Evolutionary conservation across 768 basidiomycete species (phyloP), one percentile per base, ranked within the genome.

Genomic region (Leccinum imitatum): DNA sequence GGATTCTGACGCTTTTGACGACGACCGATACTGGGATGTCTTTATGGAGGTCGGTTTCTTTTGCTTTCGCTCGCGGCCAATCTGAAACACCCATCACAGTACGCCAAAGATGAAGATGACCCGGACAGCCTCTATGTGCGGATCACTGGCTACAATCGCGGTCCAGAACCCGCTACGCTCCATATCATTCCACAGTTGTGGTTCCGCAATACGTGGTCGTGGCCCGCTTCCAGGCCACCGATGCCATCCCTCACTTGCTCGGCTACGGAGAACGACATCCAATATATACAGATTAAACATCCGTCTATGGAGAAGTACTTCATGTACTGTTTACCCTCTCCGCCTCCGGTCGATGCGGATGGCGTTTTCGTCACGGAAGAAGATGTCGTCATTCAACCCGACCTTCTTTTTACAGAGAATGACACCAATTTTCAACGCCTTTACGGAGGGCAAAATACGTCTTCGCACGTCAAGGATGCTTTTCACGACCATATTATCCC

Each of bases 121-220:
- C 87, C 93, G 9, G 87, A 98, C 58, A 91, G 83, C 65, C 73
- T 96, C 62, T 96, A 93, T 65, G 85, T 98, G 65, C 91, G 97
- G 58, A 94, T 99, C 71, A 98, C 96, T 3, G 81, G 89, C 14
- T 99, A 98, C 78, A 99, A 99, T 75, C 88, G 97, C 39, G 96
- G 97, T 1, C 95, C 96, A 11, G 95, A 98, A 60, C 84, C 93
- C 2, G 95, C 96, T 17, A 95, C 89, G 27, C 78, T 99, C 59
- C 97, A 99, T 72, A 83, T 99, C 67, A 81, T 99, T 41, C 97
- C 97, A 23, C 95, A 98, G 67, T 79, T 98, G 47, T 98, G 92
- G 90, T 99, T 98, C 79, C 87, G 93, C 21, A 99, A 99, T 73
- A 95, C 93, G 31, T 99, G 97, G 97, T 98, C 97, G 1, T 99